Conservation (phyloP, 73 alveolate genomes). For the Tetrahymena malaccensis region DNA sequence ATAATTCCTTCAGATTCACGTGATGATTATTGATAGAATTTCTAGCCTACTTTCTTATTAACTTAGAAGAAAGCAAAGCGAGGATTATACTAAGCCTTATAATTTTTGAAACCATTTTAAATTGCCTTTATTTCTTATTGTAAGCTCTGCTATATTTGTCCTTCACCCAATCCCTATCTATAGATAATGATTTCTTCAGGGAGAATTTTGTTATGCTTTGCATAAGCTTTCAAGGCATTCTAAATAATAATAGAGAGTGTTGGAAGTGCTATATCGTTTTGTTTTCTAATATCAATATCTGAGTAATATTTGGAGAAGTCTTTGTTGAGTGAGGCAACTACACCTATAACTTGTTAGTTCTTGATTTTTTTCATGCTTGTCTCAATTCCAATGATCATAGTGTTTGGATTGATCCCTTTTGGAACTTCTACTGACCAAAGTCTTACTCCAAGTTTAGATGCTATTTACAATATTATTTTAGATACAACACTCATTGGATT, state of each 20-base stretch:
- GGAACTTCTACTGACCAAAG: not conserved
- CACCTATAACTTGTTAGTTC: constrained; percentile 14
- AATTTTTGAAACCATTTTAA: not conserved
- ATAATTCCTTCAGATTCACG: constrained; percentile 27
- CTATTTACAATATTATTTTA: not conserved
- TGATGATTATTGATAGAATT: constrained; percentile 27
- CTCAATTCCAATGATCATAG: constrained; percentile 51
- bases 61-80: constrained; percentile 50
- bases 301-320: constrained; percentile 23
- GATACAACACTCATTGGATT: not conserved
- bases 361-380: constrained; percentile 18
- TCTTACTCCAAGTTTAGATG: not conserved
- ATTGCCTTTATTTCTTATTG: not conserved
- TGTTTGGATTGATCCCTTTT: constrained; percentile 4
- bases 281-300: not conserved
- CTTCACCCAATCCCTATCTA: constrained; percentile 32
- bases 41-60: constrained; percentile 50
- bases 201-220: not conserved
- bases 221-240: not conserved
- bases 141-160: not conserved
- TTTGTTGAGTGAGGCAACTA: constrained; percentile 42
- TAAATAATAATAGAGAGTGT: not conserved
- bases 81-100: not conserved
- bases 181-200: constrained; percentile 28
- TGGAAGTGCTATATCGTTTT: not conserved